A percentile compares a stretch with the other conserved stretches of the same genome.
Conservation (phyloP, 1,139 yeast genomes). For the Groenewaldozyma sp. region DNA sequence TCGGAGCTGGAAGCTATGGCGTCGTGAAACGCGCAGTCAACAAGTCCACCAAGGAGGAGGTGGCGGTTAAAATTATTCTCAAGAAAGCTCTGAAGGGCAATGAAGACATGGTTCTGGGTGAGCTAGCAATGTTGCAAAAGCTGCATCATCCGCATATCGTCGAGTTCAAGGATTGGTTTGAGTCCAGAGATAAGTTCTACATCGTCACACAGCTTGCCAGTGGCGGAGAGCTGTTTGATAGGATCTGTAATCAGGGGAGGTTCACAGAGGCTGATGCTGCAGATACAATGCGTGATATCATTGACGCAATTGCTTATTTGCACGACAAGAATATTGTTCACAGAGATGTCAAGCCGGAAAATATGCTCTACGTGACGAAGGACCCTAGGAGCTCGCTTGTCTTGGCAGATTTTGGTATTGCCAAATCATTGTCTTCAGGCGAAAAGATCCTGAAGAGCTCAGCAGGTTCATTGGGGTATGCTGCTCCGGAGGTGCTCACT, state of each 20-base stretch:
- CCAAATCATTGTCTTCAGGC: conserved; percentile 52
- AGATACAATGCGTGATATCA: conserved; percentile 53
- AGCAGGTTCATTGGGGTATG: conserved; percentile 90
- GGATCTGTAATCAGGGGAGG: conserved; percentile 65
- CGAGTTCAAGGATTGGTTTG: conserved; percentile 81
- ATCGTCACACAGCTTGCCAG: conserved; percentile 56
- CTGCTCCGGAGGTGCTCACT: conserved; percentile 82
- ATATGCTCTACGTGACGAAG: conserved; percentile 54
- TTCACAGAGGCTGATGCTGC: conserved; percentile 85
- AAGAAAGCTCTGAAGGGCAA: conserved; percentile 75
- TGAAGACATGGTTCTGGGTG: conserved; percentile 64
- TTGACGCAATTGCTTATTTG: conserved; percentile 65
- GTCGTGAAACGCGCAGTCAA: conserved; percentile 72
- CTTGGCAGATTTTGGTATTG: conserved; percentile 89
- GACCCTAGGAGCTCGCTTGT: conserved; percentile 58
- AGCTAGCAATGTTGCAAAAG: conserved; percentile 54
- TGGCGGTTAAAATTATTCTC: conserved; percentile 77
- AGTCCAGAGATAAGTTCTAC: conserved; percentile 48
- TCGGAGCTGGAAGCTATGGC: conserved; percentile 92
- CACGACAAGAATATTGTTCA: conserved; percentile 74
- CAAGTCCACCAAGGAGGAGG: conserved; percentile 52
- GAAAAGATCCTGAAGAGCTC: conserved; percentile 63
- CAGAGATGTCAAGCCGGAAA: conserved; percentile 87
- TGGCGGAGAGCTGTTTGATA: conserved; percentile 86
- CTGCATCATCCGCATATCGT: conserved; percentile 76